Base-by-base conservation (phyloP, 2,329 filamentous ascomycete genomes). In the Aspergillus thermomutatus region DNA sequence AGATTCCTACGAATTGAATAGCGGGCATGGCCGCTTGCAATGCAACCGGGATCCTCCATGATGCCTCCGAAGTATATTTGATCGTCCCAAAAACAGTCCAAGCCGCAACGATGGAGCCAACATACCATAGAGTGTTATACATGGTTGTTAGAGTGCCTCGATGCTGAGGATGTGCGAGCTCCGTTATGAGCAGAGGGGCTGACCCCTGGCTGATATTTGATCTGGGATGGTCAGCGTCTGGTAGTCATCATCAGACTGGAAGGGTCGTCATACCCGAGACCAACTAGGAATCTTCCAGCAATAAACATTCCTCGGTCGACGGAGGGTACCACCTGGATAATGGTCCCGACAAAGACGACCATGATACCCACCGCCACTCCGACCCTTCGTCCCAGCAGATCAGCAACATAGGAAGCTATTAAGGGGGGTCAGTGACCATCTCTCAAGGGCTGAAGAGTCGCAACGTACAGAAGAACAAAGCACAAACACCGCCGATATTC, bases 61-160 rank as follows among this genome's bases (percentile, higher is more conserved):
- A 4, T 28, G 27, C 27, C 27, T 3, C 53, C 0, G 51, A 57
- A 0, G 53, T 57, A 41, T 61, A 58, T 7, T 57, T 61, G 19
- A 64, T 54, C 10, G 57, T 59, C 14, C 59, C 59, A 21, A 55
- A 61, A 1, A 57, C 49, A 14, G 59, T 59, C 56, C 60, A 63
- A 2, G 60, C 59, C 11, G 60, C 60, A 3, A 63, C 17, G 7
- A 61, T 58, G 2, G 59, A 50, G 1, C 59, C 59, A 11, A 59
- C 28, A 49, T 59, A 64, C 60, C 60, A 64, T 9, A 61, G 41
- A 14, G 63, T 62, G 40, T 65, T 62, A 37, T 62, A 65, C 58
- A 65, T 59, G 3, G 61, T 60, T 6, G 63, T 63, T 34, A 64
- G 25, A 14, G 52, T 61, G n/a, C 58, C 59, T 9, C 63, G 59